Base-by-base conservation (phyloP, 495 filamentous ascomycete species). In the Thermochaetoides thermophila region DNA sequence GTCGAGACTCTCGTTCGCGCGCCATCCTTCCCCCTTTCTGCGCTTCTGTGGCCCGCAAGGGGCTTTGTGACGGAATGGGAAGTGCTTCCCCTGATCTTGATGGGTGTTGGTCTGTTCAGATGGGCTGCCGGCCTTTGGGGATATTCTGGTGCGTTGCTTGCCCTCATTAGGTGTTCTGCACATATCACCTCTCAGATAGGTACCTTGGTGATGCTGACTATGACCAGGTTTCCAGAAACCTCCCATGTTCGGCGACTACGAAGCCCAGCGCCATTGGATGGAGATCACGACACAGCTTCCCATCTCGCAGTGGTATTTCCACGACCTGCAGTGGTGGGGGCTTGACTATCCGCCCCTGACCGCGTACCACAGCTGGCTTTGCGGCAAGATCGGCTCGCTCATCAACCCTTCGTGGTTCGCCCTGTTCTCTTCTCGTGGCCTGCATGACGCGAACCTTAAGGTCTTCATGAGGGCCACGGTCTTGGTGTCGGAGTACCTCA, bases 261-360 rank as follows among this genome's bases (percentile, higher is more conserved):
- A 97, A 55, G 89, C 91, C 5, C 89, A 97, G 53, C 57, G 89
- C 44, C 89, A 97, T 48, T 97, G 89, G 89, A 95, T 96, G 87
- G 89, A 96, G 46, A 68, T 95, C 41, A 94, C 91, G 1, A 78
- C 69, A 10, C 73, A 89, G 38, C 65, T 97, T 3, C 91, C 89
- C 7, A 66, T 92, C 25, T 82, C 80, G 4, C 81, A 89, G 48
- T 97, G 89, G 91, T 96, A 97, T 55, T 91, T 86, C 49, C 84
- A 95, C 57, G 84, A 97, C 50, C 59, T 96, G 34, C 65, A 87
- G 44, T 97, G 91, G 74, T 97, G 89, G 89, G 89, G 89, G 0
- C 67, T 97, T 36, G 89, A 97, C 51, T 97, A 97, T 52, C 89
- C 89, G 26, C 89, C 89, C 20, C 70, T 97, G 63, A 96, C 89